Conservation (phyloP, 176 grass and related monocot species). For the Zizania latifolia region DNA sequence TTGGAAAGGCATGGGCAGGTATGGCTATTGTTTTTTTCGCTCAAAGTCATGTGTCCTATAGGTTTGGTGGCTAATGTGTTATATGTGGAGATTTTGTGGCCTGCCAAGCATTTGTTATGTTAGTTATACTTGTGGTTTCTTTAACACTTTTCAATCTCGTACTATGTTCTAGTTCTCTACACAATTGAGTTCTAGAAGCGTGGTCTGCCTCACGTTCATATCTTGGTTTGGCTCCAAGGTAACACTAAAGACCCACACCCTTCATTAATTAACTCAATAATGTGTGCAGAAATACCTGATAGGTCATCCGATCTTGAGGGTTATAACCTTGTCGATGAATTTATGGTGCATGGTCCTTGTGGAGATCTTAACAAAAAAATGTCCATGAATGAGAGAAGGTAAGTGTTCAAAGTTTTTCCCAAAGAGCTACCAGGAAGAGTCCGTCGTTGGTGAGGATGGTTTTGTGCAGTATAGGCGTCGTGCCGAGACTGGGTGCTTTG, state of each 20-base stretch:
- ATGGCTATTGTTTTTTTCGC: too few relatives aligned
- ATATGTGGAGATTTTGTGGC: too few relatives aligned
- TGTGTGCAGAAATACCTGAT: not conserved
- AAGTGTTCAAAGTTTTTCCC: not conserved
- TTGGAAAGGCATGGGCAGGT: too few relatives aligned
- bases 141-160: too few relatives aligned
- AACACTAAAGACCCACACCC: not conserved
- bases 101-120: too few relatives aligned
- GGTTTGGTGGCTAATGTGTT: too few relatives aligned
- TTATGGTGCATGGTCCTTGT: conserved; percentile 9
- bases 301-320: not conserved
- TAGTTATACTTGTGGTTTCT: too few relatives aligned
- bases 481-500: not conserved
- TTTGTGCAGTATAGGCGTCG: not conserved
- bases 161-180: not conserved
- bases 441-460: not conserved
- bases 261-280: not conserved
- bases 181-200: not conserved
- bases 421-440: not conserved
- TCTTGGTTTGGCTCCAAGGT: conserved; percentile 11
- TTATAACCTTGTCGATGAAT: conserved; percentile 3
- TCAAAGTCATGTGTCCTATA: too few relatives aligned
- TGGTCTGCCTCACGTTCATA: not conserved
- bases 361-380: not conserved
- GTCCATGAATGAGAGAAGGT: not conserved